phyloP scores from a whole-genome alignment of 305 asterid species.

The Rubia balearica region DNA sequence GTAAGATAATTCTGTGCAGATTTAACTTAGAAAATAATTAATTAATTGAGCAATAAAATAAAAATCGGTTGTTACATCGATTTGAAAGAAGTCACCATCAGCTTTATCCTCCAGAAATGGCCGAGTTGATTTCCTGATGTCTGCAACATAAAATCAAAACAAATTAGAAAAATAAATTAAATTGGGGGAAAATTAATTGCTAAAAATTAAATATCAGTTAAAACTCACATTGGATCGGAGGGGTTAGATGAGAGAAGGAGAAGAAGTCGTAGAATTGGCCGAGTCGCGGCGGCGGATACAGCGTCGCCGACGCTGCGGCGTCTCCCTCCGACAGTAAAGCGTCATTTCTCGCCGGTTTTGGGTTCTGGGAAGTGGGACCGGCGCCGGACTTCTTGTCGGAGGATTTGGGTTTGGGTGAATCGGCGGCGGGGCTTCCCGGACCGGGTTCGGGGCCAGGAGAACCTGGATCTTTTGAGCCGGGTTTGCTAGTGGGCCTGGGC shows the following conservation, averaged over 20 bases:
- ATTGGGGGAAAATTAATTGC: not conserved
- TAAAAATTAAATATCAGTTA: too few relatives aligned
- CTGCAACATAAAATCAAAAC: slow-evolving; percentile 30
- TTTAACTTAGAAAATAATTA: too few relatives aligned
- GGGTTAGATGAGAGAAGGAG: slow-evolving; percentile 90
- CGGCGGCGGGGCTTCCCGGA: slow-evolving; percentile 45
- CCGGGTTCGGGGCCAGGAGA: slow-evolving; percentile 28
- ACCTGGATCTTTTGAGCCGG: slow-evolving; percentile 38
- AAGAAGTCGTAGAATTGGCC: slow-evolving; percentile 96
- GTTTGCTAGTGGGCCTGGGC: slow-evolving; percentile 33
- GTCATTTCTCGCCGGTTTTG: slow-evolving; percentile 39
- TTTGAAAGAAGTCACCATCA: slow-evolving; percentile 82
- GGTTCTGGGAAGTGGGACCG: slow-evolving; percentile 43
- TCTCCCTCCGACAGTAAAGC: slow-evolving; percentile 42
- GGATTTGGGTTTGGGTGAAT: slow-evolving; percentile 24
- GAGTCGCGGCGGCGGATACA: slow-evolving; percentile 50
- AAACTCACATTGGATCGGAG: slow-evolving; percentile 80
- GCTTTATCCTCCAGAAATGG: slow-evolving; percentile 38
- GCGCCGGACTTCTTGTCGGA: slow-evolving; percentile 32
- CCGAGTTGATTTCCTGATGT: slow-evolving; percentile 53
- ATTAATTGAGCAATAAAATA: not conserved
- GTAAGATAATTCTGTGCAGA: too few relatives aligned
- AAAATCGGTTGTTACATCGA: slow-evolving; percentile 57
- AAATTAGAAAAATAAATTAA: not conserved
- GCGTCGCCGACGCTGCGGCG: slow-evolving; percentile 28